These are phyloP conservation scores for Phaseolus lunatus DNA, from an alignment of 306 rosid genomes.

Conservation along the genomic window DNA sequence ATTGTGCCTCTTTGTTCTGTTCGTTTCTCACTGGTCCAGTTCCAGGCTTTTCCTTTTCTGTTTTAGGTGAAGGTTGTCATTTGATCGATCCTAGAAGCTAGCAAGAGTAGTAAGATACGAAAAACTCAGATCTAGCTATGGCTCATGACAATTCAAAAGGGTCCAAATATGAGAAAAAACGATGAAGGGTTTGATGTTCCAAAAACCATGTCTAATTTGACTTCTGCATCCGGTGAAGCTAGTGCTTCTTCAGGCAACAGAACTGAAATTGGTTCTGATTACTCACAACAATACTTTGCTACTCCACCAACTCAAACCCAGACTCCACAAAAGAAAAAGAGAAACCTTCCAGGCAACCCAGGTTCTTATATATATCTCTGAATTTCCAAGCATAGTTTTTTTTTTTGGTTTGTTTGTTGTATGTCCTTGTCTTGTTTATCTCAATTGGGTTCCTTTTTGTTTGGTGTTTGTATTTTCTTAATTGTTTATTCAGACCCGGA, in stretches of 20 bases:
- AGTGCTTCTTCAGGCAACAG: conserved; percentile 87
- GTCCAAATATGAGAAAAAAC: conserved; percentile 37
- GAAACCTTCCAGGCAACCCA: conserved; percentile 99
- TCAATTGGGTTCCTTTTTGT: neutral
- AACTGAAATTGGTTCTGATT: conserved; percentile 59
- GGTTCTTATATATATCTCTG: conserved; percentile 51
- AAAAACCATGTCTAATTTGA: conserved; percentile 85
- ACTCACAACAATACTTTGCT: conserved; percentile 57
- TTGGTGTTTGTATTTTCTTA: neutral
- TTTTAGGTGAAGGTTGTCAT: conserved; percentile 36
- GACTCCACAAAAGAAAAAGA: conserved; percentile 65
- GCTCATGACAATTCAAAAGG: conserved; percentile 39
- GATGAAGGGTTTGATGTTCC: conserved; percentile 67
- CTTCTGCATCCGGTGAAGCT: conserved; percentile 90
- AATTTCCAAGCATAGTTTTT: neutral
- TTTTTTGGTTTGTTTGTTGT: neutral
- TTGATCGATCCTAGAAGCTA: conserved; percentile 61
- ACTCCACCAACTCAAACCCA: conserved; percentile 60
- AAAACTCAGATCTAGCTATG: conserved; percentile 58
- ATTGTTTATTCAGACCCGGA: conserved; percentile 76
- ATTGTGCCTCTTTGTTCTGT: conserved; percentile 42
- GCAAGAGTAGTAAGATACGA: conserved; percentile 35
- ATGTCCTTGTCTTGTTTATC: conserved; percentile 19
- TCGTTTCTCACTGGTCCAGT: conserved; percentile 31
- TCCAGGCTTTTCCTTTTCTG: conserved; percentile 23